Evolutionary conservation across 2,329 filamentous ascomycete genomes (phyloP).

Genomic region (Fusarium mundagurra): DNA sequence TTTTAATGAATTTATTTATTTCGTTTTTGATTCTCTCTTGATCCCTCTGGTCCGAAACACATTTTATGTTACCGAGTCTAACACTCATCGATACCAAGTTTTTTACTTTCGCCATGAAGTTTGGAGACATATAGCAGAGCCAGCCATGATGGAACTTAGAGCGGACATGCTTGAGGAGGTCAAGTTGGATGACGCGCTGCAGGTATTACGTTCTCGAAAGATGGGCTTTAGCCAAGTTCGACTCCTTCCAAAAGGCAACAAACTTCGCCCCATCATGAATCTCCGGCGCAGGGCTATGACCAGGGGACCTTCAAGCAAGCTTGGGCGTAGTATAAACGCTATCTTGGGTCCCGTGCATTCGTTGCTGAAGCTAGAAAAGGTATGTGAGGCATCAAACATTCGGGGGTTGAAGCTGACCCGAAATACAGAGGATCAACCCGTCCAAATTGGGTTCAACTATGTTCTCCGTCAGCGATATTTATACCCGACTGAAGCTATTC

Average conservation of each 20-base stretch:
- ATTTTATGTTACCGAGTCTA: slow-evolving; percentile 96
- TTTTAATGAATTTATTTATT: slow-evolving; percentile 88
- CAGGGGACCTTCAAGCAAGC: slow-evolving; percentile 70
- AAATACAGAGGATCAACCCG: slow-evolving; percentile 57
- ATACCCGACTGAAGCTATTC: slow-evolving; percentile 76
- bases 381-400: slow-evolving; percentile 45
- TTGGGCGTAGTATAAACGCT: slow-evolving; percentile 55
- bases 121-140: slow-evolving; percentile 81
- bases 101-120: slow-evolving; percentile 97
- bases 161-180: slow-evolving; percentile 82
- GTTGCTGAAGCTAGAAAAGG: slow-evolving; percentile 82
- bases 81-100: slow-evolving; percentile 78
- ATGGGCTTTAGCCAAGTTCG: slow-evolving; percentile 84
- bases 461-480: slow-evolving; percentile 84
- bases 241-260: slow-evolving; percentile 80
- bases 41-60: slow-evolving; percentile 87
- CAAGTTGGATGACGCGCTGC: slow-evolving; percentile 63
- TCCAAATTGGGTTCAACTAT: slow-evolving; percentile 78
- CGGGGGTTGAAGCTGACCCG: slow-evolving; percentile 19
- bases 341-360: slow-evolving; percentile 78
- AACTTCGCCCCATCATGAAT: slow-evolving; percentile 88
- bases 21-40: slow-evolving; percentile 88
- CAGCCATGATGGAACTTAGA: slow-evolving; percentile 75
- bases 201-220: slow-evolving; percentile 67
- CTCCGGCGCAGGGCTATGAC: slow-evolving; percentile 72